Evolutionary conservation across 495 filamentous ascomycete genomes (phyloP).

Genomic region (Ramalina peruviana): DNA sequence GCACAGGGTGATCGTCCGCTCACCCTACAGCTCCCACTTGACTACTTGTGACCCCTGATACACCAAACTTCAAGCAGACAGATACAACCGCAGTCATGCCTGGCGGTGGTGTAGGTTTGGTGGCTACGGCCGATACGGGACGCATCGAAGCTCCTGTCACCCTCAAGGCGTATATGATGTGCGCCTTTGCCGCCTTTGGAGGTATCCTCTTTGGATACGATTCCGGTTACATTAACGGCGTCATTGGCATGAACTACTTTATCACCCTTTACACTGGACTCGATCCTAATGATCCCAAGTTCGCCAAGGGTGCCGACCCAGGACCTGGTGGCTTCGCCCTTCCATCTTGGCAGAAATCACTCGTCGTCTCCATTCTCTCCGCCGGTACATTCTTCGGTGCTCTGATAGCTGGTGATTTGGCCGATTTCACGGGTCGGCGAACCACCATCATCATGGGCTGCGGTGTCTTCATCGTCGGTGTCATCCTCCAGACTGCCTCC

Average conservation of each 20-base stretch:
- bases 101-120: conserved; percentile 8
- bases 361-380: conserved; percentile 46
- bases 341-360: conserved; percentile 27
- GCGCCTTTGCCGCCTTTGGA: conserved; percentile 54
- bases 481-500: conserved; percentile 38
- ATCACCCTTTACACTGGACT: conserved; percentile 29
- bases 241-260: conserved; percentile 40
- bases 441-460: conserved; percentile 44
- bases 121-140: conserved; percentile 27
- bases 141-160: conserved; percentile 53
- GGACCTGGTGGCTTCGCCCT: conserved; percentile 20
- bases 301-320: conserved; percentile 4
- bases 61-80: background rate
- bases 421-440: conserved; percentile 41
- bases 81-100: conserved; percentile 12
- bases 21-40: too few relatives aligned
- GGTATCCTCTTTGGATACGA: conserved; percentile 58
- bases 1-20: too few relatives aligned
- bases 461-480: conserved; percentile 37
- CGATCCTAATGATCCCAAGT: conserved; percentile 16
- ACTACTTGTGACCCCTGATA: background rate
- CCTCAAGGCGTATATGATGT: conserved; percentile 52
- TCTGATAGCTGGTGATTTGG: conserved; percentile 40
- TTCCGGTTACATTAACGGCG: conserved; percentile 49
- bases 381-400: conserved; percentile 50